Evolutionary conservation across 129 eudicot genomes (phyloP).

Genomic region (Cynara cardunculus): DNA sequence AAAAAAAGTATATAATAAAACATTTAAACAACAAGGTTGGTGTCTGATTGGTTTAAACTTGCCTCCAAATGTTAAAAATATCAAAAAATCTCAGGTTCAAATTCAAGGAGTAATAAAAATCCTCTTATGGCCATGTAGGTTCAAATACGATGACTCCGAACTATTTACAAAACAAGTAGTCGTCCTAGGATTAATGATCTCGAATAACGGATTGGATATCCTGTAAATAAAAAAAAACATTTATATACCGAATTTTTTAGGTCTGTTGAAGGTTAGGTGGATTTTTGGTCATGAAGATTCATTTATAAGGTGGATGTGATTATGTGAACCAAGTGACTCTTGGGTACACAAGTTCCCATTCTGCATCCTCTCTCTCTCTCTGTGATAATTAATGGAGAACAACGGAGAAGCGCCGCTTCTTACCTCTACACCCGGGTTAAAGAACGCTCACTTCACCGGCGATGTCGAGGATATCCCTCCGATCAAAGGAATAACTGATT

Average conservation of each 20-base stretch:
- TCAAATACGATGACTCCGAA: no score
- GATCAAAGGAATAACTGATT: constrained; percentile 32
- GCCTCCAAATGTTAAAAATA: no score
- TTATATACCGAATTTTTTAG: background rate
- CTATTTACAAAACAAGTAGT: no score
- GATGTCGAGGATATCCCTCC: constrained; percentile 46
- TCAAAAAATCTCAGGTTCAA: no score
- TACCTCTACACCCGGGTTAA: constrained; percentile 3
- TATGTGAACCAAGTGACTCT: background rate
- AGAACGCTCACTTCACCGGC: constrained; percentile 30
- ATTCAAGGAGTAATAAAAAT: no score
- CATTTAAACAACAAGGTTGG: no score
- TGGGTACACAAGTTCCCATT: background rate
- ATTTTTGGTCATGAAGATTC: background rate
- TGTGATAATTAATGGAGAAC: constrained; percentile 7
- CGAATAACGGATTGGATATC: no score
- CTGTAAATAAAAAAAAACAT: no score
- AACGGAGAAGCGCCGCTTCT: constrained; percentile 28
- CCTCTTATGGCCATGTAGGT: no score
- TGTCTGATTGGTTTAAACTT: no score
- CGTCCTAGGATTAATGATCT: no score
- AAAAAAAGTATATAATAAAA: no score
- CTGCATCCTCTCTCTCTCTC: background rate
- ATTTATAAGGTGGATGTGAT: background rate
- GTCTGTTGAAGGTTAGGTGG: background rate